Conservation (phyloP, 2,329 filamentous ascomycete species). For the Teratosphaeria nubilosa region DNA sequence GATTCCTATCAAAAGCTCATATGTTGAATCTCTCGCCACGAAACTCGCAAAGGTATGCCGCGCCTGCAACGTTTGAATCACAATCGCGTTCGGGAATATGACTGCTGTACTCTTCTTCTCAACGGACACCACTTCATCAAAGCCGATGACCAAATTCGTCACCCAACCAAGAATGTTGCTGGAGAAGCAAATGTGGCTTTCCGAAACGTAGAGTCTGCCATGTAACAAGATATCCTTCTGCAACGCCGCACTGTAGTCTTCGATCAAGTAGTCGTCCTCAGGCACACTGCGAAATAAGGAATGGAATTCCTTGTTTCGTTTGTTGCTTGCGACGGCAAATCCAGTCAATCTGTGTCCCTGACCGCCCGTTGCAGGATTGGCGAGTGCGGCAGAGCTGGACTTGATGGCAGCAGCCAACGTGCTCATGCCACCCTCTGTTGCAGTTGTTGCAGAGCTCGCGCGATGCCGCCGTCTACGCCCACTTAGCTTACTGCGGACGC, state of each 20-base stretch:
- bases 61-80: conserved; percentile 90
- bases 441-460: conserved; percentile 61
- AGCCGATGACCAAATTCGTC: conserved; percentile 93
- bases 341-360: conserved; percentile 73
- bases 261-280: conserved; percentile 94
- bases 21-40: conserved; percentile 86
- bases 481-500: conserved; percentile 45
- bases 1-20: conserved; percentile 93
- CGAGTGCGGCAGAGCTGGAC: conserved; percentile 60
- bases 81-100: conserved; percentile 92
- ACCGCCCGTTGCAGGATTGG: conserved; percentile 48
- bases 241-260: conserved; percentile 94
- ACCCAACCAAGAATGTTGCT: conserved; percentile 99
- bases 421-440: conserved; percentile 49
- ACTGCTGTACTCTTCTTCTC: conserved; percentile 95
- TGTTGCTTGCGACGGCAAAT: conserved; percentile 92
- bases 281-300: conserved; percentile 89
- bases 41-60: conserved; percentile 95
- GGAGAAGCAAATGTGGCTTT: conserved; percentile 95
- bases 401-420: conserved; percentile 64
- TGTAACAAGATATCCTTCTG: conserved; percentile 93
- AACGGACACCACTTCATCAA: conserved; percentile 92
- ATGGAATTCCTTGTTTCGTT: conserved; percentile 92
- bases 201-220: conserved; percentile 87
- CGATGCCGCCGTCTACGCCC: conserved; percentile 54